A percentile compares a stretch with the other conserved stretches of the same genome.
phyloP scores from a whole-genome alignment of 164 flowering plant genomes.

The Hamamelis virginiana region DNA sequence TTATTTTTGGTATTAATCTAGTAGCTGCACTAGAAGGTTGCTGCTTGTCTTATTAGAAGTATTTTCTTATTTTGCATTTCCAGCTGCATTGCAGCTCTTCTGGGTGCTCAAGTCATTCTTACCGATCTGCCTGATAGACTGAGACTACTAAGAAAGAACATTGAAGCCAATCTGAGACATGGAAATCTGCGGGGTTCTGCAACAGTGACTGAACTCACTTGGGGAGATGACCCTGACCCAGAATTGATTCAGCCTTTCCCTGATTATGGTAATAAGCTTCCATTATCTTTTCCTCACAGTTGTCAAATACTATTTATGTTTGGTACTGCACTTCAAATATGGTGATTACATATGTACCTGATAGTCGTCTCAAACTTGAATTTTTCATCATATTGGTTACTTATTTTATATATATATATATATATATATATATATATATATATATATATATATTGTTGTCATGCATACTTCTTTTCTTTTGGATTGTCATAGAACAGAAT shows the following conservation, averaged over 20 bases:
- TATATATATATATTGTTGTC: too few species aligned
- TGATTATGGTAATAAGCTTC: slow-evolving; percentile 57
- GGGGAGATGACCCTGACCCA: slow-evolving; percentile 75
- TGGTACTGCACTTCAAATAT: too few species aligned
- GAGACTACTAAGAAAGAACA: slow-evolving; percentile 76
- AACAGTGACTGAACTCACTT: slow-evolving; percentile 58
- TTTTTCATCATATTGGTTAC: too few species aligned
- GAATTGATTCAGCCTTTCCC: slow-evolving; percentile 58
- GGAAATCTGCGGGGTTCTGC: slow-evolving; percentile 62
- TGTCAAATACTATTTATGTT: not conserved
- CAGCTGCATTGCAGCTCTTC: slow-evolving; percentile 88
- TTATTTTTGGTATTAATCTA: too few species aligned
- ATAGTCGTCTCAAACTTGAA: too few species aligned
- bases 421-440: too few species aligned
- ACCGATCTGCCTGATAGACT: slow-evolving; percentile 90
- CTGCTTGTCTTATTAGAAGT: not conserved
- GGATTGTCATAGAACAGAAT: too few species aligned
- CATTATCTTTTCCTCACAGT: not conserved
- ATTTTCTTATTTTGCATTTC: slow-evolving; percentile 10
- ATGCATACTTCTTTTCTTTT: too few species aligned
- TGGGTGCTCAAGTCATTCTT: slow-evolving; percentile 72
- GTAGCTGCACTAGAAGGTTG: not conserved
- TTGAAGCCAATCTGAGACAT: slow-evolving; percentile 57
- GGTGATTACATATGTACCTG: too few species aligned
- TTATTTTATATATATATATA: too few species aligned